Evolutionary conservation across 2,329 filamentous ascomycete genomes (phyloP).

Genomic region (Apiospora saccharicola): DNA sequence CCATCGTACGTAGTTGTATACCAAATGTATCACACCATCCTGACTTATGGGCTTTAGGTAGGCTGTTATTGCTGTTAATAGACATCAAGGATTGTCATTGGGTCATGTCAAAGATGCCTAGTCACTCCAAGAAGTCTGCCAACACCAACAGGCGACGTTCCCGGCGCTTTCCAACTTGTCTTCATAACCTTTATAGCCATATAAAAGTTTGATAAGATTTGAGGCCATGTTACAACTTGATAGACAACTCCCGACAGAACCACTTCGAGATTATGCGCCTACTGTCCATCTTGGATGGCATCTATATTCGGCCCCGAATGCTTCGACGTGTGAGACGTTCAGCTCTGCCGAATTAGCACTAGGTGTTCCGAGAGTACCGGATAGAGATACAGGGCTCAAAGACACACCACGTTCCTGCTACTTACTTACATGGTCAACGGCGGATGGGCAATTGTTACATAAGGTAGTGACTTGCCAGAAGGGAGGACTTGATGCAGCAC

Average conservation of each 20-base stretch:
- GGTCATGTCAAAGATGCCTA: not conserved
- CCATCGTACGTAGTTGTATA: too few species aligned
- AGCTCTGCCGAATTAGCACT: not conserved
- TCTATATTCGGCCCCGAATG: not conserved
- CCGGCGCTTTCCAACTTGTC: not conserved
- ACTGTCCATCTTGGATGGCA: not conserved
- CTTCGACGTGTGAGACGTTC: not conserved
- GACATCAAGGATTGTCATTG: not conserved
- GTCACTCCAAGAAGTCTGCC: not conserved
- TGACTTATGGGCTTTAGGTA: not conserved
- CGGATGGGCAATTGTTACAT: not conserved
- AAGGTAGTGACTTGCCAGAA: not conserved
- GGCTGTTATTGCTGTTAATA: too few species aligned
- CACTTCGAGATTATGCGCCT: not conserved
- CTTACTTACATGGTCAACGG: not conserved
- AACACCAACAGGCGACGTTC: not conserved
- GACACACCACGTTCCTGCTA: not conserved
- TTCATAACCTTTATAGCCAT: not conserved
- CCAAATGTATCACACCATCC: not conserved
- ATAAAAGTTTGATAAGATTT: not conserved
- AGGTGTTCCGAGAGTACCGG: not conserved
- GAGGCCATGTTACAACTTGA: not conserved
- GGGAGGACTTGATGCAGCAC: not conserved
- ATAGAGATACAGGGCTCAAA: not conserved
- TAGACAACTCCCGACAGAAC: not conserved